A percentile compares a stretch with the other conserved stretches of the same genome.
Conservation (phyloP, 352 stramenopile species). For the Phytophthora gonapodyides region DNA sequence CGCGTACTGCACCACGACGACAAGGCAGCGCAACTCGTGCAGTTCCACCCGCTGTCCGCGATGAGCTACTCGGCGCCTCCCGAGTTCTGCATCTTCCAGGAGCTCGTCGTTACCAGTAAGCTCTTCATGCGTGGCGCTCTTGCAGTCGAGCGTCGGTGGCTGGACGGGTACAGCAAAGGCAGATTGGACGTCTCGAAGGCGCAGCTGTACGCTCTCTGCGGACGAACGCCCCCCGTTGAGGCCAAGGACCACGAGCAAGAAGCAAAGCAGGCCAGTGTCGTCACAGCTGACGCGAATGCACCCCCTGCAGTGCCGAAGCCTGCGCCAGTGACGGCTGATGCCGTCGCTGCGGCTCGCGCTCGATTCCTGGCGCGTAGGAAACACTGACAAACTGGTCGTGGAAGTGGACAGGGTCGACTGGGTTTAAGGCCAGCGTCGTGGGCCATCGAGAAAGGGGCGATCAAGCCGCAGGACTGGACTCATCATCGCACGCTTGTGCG, state of each 20-base stretch:
- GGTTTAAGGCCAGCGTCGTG: too few relatives aligned
- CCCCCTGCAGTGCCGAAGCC: constrained; percentile 6
- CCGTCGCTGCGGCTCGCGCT: constrained; percentile 45
- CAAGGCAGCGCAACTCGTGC: constrained; percentile 51
- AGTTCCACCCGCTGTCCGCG: constrained; percentile 70
- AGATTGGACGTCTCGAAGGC: constrained; percentile 35
- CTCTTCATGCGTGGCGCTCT: constrained; percentile 69
- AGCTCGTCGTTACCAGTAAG: constrained; percentile 75
- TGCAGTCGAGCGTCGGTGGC: constrained; percentile 54
- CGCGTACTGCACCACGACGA: constrained; percentile 36
- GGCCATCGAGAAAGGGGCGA: too few relatives aligned
- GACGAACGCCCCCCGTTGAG: constrained; percentile 26
- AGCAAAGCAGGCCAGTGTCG: neutral
- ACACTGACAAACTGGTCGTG: neutral
- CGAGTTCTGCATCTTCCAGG: constrained; percentile 67
- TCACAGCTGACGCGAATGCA: neutral
- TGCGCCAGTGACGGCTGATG: constrained; percentile 28
- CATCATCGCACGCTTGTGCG: too few relatives aligned
- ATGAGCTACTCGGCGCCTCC: constrained; percentile 54
- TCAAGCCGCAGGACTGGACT: too few relatives aligned
- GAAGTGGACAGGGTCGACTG: too few relatives aligned
- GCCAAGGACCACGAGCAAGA: neutral
- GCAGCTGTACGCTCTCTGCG: constrained; percentile 61
- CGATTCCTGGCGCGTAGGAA: constrained; percentile 53
- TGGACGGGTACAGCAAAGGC: constrained; percentile 45